phyloP scores from a whole-genome alignment of 1,139 yeast species.

The Debaryomyces robertsiae region DNA sequence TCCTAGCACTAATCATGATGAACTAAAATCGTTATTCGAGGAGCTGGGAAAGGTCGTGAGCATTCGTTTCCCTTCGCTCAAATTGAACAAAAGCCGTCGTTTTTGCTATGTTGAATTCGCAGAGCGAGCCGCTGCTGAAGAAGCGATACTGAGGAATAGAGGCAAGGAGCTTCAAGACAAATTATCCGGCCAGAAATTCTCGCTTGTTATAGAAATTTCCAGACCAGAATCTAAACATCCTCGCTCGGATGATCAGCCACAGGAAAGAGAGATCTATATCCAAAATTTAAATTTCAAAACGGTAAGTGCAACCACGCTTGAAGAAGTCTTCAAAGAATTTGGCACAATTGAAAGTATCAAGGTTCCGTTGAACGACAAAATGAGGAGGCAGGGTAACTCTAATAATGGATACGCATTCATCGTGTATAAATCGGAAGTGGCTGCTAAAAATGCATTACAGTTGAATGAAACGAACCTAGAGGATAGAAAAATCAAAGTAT shows the following conservation, averaged over 20 bases:
- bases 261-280: conserved; percentile 56
- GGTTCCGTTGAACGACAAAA: conserved; percentile 46
- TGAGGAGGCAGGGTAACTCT: conserved; percentile 27
- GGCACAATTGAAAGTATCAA: conserved; percentile 51
- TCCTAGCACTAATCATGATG: conserved; percentile 47
- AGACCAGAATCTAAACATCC: conserved; percentile 41
- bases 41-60: conserved; percentile 51
- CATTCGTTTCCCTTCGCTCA: conserved; percentile 69
- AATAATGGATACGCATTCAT: conserved; percentile 64
- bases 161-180: conserved; percentile 32
- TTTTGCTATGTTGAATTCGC: conserved; percentile 75
- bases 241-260: conserved; percentile 46
- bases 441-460: conserved; percentile 44
- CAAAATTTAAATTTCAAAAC: conserved; percentile 49
- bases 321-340: conserved; percentile 26
- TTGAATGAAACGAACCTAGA: conserved; percentile 38
- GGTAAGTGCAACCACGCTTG: conserved; percentile 29
- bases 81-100: conserved; percentile 57
- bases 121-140: conserved; percentile 45
- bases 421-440: conserved; percentile 38
- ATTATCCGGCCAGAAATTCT: conserved; percentile 22
- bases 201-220: conserved; percentile 60
- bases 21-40: conserved; percentile 46
- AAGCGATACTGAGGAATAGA: conserved; percentile 50
- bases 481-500: conserved; percentile 48